Percentiles rank a stretch among this genome's conserved stretches.
phyloP scores from a whole-genome alignment of 176 grass and related monocot genomes.

The Bromus sterilis region DNA sequence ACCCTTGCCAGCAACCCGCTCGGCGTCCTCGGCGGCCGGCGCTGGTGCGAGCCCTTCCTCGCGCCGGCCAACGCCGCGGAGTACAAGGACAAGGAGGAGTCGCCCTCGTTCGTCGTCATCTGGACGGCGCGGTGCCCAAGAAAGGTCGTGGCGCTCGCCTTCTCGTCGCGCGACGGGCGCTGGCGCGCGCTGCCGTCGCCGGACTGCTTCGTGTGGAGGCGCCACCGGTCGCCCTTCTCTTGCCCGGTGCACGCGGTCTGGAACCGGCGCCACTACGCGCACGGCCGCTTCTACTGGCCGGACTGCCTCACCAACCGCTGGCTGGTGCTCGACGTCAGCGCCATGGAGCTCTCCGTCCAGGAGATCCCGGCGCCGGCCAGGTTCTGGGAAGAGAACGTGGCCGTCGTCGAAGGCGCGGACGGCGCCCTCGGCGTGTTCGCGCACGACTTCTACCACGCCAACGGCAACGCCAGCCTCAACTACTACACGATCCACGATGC shows the following conservation, averaged over 20 bases:
- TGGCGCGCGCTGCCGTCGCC: slow-evolving; percentile 32
- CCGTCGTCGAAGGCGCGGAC: not conserved
- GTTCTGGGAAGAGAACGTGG: slow-evolving; percentile 40
- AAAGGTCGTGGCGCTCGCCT: slow-evolving; percentile 25
- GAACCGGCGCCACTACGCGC: slow-evolving; percentile 42
- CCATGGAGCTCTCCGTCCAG: slow-evolving; percentile 32
- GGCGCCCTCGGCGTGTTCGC: slow-evolving; percentile 29
- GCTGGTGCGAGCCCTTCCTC: slow-evolving; percentile 43
- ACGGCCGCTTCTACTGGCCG: slow-evolving; percentile 50
- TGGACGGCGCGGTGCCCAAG: slow-evolving; percentile 29
- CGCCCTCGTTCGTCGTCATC: slow-evolving; percentile 27
- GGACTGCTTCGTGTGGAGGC: slow-evolving; percentile 20
- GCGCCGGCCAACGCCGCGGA: not conserved
- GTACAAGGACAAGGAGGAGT: not conserved
- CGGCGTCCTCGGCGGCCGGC: slow-evolving; percentile 18
- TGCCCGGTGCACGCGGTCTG: slow-evolving; percentile 24
- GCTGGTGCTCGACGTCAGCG: slow-evolving; percentile 24
- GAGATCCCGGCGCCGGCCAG: slow-evolving; percentile 7
- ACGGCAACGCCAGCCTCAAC: slow-evolving; percentile 10
- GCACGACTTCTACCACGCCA: slow-evolving; percentile 32
- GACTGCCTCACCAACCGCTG: slow-evolving; percentile 29
- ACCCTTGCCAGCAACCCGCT: not conserved
- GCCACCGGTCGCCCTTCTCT: slow-evolving; percentile 16
- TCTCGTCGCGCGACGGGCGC: slow-evolving; percentile 18
- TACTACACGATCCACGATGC: slow-evolving; percentile 25